Base-by-base conservation (phyloP, 257 asterid genomes). In the Apocynum venetum region DNA sequence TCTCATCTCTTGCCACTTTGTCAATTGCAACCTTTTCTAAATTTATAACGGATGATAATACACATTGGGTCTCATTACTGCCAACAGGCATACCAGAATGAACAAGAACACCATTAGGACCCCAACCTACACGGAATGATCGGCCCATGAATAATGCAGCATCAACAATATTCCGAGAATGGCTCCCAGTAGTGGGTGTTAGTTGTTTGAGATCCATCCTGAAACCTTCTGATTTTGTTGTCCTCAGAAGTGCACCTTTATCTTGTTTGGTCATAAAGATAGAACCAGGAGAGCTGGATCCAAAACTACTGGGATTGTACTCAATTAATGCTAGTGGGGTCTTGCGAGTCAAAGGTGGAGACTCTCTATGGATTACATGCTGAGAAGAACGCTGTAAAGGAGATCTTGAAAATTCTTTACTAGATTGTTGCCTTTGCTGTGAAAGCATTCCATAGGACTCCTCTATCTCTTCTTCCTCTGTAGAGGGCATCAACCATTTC, bases 91-190 rank as follows among this genome's bases (percentile, higher is more conserved):
- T 88, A 53, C 98, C 99, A 83, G 98, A 90, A 86, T 95, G 98
- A 81, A 93, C 91, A 82, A 96, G 96, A 71, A 89, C 86, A 10
- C 99, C 98, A 80, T 91, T 91, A 36, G 97, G 99, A 70, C 99
- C 99, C 99, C 99, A 96, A 74, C 99, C 98, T 64, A 90, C 97
- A 49, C 99, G 94, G 84, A 96, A 96, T 8, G 98, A 93, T 87
- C 98, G 90, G 68, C 99, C 97, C 98, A 93, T 90, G 87, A 96
- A 96, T 80, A 96, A 85, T 75, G 93, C 97, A n/a, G 99, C 97
- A 79, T 96, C 99, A 81, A 93, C 99, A 49, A 93, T 74, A 83
- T 91, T 89, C 70, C 72, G 72, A n/a, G 97, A 90, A 80, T 88
- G 91, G 81, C 84, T 86, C 60, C 84, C 88, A 80, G 87, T 84